These are phyloP conservation scores for Clonostachys rosea DNA, from an alignment of 2,329 filamentous ascomycete genomes.

Conservation along the genomic window DNA sequence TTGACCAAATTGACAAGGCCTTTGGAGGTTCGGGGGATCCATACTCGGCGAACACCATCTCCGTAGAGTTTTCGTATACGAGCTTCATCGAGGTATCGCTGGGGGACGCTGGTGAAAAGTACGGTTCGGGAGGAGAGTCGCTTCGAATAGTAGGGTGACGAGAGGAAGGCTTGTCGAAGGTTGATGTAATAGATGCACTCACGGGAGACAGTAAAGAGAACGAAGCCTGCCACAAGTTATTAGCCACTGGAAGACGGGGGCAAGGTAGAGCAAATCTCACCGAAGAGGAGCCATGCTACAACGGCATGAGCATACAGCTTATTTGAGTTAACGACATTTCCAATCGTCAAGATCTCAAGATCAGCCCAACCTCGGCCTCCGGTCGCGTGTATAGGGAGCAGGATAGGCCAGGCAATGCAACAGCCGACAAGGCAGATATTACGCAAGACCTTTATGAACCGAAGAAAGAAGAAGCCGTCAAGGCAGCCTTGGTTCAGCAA, in stretches of 20 bases:
- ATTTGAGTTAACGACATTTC: constrained; percentile 59
- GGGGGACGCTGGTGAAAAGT: constrained; percentile 80
- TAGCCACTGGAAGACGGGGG: background rate
- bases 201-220: constrained; percentile 82
- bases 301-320: constrained; percentile 80
- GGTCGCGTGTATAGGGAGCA: constrained; percentile 83
- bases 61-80: constrained; percentile 79
- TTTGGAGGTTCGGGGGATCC: constrained; percentile 74
- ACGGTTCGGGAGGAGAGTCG: constrained; percentile 88
- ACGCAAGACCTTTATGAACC: constrained; percentile 65
- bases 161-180: constrained; percentile 84
- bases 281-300: constrained; percentile 73
- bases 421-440: constrained; percentile 82
- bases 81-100: constrained; percentile 71
- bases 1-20: constrained; percentile 77
- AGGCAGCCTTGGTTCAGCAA: constrained; percentile 87
- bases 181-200: constrained; percentile 93
- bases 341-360: constrained; percentile 74
- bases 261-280: constrained; percentile 9
- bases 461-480: constrained; percentile 86
- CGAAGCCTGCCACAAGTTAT: constrained; percentile 53
- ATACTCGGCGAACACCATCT: constrained; percentile 74
- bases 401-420: constrained; percentile 78
- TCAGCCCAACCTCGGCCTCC: constrained; percentile 62
- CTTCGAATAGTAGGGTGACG: constrained; percentile 78